These are phyloP conservation scores for Pestalotiopsis sp. DNA, from an alignment of 2,329 filamentous ascomycete genomes.

Conservation along the genomic window DNA sequence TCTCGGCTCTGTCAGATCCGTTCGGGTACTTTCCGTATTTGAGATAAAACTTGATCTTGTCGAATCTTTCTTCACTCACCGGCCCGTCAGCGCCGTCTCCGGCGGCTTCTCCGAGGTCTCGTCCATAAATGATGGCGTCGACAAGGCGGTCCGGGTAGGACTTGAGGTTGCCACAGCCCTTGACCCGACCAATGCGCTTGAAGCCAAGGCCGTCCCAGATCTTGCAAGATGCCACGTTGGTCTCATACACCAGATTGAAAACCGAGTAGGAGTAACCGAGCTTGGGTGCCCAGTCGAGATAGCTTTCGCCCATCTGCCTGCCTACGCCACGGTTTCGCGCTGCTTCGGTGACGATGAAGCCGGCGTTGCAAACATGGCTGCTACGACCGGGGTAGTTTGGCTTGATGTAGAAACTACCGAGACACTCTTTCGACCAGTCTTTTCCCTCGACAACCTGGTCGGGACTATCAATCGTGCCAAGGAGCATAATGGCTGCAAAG, in stretches of 20 bases:
- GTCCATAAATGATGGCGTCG: slow-evolving; percentile 79
- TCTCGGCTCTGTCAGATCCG: slow-evolving; percentile 92
- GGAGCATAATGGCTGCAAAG: slow-evolving; percentile 85
- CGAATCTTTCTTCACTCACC: slow-evolving; percentile 93
- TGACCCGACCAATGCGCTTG: slow-evolving; percentile 86
- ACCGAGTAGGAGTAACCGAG: slow-evolving; percentile 89
- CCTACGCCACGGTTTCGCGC: slow-evolving; percentile 75
- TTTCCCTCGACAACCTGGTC: slow-evolving; percentile 60
- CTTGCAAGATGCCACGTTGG: slow-evolving; percentile 84
- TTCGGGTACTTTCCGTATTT: slow-evolving; percentile 92
- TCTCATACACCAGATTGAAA: slow-evolving; percentile 94
- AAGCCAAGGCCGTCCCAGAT: slow-evolving; percentile 94
- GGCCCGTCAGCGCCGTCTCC: slow-evolving; percentile 64
- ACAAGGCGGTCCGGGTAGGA: slow-evolving; percentile 70
- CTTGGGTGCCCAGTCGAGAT: slow-evolving; percentile 78
- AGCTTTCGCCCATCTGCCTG: slow-evolving; percentile 74
- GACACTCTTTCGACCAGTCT: slow-evolving; percentile 80
- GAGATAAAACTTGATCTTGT: slow-evolving; percentile 97
- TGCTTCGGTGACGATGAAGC: slow-evolving; percentile 75
- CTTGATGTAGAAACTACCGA: slow-evolving; percentile 93
- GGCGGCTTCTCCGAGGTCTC: slow-evolving; percentile 52
- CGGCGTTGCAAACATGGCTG: slow-evolving; percentile 88
- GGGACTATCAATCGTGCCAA: slow-evolving; percentile 70
- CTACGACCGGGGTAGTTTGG: slow-evolving; percentile 91
- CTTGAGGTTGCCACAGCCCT: slow-evolving; percentile 69